Base-by-base conservation (phyloP, 2,329 filamentous ascomycete genomes). In the Colletotrichum liaoningense region DNA sequence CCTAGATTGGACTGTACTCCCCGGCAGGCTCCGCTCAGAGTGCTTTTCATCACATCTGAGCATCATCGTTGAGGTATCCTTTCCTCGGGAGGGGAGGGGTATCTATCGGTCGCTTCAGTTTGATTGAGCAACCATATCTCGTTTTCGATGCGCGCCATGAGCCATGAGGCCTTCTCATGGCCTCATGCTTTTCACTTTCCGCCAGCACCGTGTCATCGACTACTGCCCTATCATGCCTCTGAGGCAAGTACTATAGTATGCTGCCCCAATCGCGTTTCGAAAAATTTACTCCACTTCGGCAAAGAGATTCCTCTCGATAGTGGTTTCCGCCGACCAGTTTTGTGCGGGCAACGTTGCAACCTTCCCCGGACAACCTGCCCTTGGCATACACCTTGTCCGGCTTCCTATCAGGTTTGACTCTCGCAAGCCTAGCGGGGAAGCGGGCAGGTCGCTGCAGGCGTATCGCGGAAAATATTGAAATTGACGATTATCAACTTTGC, bases 21-120 rank as follows among this genome's bases (percentile, higher is more conserved):
- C 54, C 70, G 59, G 55, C 46, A 46, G 70, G 46, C 46, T 60
- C 70, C 70, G 70, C 70, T 59, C 28, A 60, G 24, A 14, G 42
- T 49, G 8, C 19, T 33, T 42, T 19, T 38, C n/a, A 35, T 28
- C 28, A 49, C n/a, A 16, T 24, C 22, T 16, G 54, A 57, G 12
- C 66, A 59, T 56, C 59, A 55, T 55, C 30, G 19, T 12, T 73
- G 55, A 59, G 69, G 69, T 54, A 69, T 63, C 22, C n/a, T 38
- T 67, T 14, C 28, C 26, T 33, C 24, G 24, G 26, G 46, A 38
- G 63, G 11, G 57, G 35, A 55, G 11, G 11, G 33, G 11, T 12
- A 12, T 5, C 11, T 12, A 60, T 56, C 42, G 57, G 14, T 19
- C 16, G n/a, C 57, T 28, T 16, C 12, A 28, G 24, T 22, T 22